These are phyloP conservation scores for Rhododendron williamsianum DNA, from an alignment of 148 eudicot species.

Conservation along the genomic window DNA sequence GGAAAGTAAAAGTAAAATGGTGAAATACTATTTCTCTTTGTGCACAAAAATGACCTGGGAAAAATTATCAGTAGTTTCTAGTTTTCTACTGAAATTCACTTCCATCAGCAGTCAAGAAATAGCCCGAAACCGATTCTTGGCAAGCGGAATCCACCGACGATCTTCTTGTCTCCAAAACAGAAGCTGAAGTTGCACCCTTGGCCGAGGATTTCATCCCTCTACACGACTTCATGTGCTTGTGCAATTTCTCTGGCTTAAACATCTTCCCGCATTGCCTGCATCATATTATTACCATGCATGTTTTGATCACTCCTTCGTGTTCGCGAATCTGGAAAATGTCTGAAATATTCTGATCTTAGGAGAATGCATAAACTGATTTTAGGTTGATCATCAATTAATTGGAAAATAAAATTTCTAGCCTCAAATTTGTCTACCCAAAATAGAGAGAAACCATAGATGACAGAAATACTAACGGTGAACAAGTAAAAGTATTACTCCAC, in stretches of 20 bases:
- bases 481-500: too few species aligned
- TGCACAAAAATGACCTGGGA: neutral
- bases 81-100: neutral
- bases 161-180: neutral
- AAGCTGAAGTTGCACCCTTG: constrained; percentile 4
- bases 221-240: constrained; percentile 39
- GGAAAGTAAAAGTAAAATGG: neutral
- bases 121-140: neutral
- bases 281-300: neutral
- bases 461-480: neutral
- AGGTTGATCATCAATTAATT: neutral
- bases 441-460: neutral
- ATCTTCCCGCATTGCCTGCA: constrained; percentile 43
- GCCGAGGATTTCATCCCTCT: constrained; percentile 27
- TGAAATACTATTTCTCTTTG: neutral
- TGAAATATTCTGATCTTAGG: neutral
- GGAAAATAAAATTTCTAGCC: neutral
- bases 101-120: neutral
- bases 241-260: constrained; percentile 39
- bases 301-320: constrained; percentile 1
- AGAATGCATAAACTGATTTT: neutral
- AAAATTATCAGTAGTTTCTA: neutral
- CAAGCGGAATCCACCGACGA: neutral
- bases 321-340: neutral
- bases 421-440: neutral